Conservation (phyloP, 306 rosid genomes). For the Luffa acutangula region DNA sequence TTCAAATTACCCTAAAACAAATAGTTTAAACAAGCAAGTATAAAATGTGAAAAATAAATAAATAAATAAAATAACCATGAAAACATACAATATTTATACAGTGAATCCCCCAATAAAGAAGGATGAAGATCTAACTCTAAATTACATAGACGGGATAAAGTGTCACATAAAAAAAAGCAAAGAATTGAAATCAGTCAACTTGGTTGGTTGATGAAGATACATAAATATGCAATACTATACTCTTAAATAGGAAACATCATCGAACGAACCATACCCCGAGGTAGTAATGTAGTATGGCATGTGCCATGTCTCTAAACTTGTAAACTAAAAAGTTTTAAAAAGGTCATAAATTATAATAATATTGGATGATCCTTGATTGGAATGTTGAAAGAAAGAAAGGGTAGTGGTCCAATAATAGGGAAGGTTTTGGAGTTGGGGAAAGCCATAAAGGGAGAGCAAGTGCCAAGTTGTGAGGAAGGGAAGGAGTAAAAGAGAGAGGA, state of each 20-base stretch:
- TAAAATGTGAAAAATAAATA: no score
- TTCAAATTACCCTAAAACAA: no score
- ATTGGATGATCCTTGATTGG: neutral
- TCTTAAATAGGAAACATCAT: neutral
- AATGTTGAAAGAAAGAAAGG: neutral
- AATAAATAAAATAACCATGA: no score
- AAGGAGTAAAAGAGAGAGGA: neutral
- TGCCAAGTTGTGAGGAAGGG: neutral
- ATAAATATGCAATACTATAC: neutral
- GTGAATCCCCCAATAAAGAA: neutral
- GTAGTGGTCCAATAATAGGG: neutral
- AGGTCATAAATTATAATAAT: neutral
- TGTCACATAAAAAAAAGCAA: no score
- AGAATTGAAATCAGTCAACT: neutral
- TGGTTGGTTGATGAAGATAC: neutral
- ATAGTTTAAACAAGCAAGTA: no score
- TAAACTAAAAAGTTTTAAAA: no score
- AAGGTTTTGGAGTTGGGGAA: neutral
- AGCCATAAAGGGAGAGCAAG: neutral
- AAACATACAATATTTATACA: no score
- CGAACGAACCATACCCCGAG: neutral
- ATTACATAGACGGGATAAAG: neutral
- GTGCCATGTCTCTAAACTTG: neutral
- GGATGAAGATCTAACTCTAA: neutral
- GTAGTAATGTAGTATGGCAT: neutral